phyloP scores from a whole-genome alignment of 176 grass and related monocot species.

The Juncus inflexus region DNA sequence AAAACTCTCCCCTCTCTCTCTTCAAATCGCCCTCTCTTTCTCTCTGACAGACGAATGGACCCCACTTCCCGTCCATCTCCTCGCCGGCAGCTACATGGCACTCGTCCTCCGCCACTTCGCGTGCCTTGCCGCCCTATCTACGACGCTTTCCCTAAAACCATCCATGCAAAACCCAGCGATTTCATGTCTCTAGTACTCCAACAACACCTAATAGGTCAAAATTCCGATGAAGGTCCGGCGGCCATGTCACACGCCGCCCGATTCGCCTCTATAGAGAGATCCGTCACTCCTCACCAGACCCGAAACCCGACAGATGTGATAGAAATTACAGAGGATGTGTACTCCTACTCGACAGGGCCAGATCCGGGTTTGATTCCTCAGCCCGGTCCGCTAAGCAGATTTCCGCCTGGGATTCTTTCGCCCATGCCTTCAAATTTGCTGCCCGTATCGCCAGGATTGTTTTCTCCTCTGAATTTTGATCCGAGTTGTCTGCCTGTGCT shows the following conservation, averaged over 20 bases:
- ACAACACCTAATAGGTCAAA: conserved; percentile 66
- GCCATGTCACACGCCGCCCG: conserved; percentile 60
- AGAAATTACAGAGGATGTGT: not conserved
- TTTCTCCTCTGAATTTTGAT: conserved; percentile 68
- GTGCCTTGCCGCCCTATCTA: conserved; percentile 66
- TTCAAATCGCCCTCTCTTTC: conserved; percentile 23
- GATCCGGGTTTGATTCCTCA: conserved; percentile 5
- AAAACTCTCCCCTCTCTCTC: not conserved
- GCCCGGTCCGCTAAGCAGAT: conserved; percentile 11
- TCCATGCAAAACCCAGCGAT: conserved; percentile 73
- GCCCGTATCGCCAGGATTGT: conserved; percentile 38
- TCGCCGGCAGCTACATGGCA: conserved; percentile 64
- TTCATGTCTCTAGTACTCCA: conserved; percentile 77
- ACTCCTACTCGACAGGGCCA: not conserved
- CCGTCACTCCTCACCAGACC: conserved; percentile 30
- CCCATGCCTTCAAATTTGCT: conserved; percentile 57
- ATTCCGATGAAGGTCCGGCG: conserved; percentile 6
- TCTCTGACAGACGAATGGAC: conserved; percentile 38
- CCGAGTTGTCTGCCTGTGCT: conserved; percentile 30
- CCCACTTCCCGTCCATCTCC: conserved; percentile 47
- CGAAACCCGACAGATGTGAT: not conserved
- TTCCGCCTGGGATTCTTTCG: conserved; percentile 55
- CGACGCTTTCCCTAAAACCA: conserved; percentile 82
- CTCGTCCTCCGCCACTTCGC: conserved; percentile 57
- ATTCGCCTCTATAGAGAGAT: conserved; percentile 65